Base-by-base conservation (phyloP, 2,329 filamentous ascomycete genomes). In the Penicillium sp. region DNA sequence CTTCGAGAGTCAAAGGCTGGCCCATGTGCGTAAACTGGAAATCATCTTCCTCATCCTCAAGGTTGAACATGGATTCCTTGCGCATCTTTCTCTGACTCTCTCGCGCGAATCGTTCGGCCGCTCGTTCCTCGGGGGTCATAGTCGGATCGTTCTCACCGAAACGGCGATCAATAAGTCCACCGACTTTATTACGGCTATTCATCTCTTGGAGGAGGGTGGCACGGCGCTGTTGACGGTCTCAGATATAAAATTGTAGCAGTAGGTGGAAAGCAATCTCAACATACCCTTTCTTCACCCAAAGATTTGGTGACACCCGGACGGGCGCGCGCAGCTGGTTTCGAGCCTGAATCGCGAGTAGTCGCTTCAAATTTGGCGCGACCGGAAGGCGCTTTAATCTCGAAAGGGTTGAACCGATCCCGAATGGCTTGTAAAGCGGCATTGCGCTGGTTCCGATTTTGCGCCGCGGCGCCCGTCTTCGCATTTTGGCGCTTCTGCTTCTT, bases 341-440 rank as follows among this genome's bases (percentile, higher is more conserved):
- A 79, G 26, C 59, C 60, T 0, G 59, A 62, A 52, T 83, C 82
- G 58, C 83, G 84, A 48, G 81, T 92, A 0, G 89, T 91, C 42
- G 92, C 87, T 41, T 93, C 86, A 60, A 95, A 95, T 66, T 97
- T 97, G 51, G 85, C 85, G 0, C 86, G 88, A 54, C 87, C 82
- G 1, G 86, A 80, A 38, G 87, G 85, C 53, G 88, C 85, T 74
- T 95, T 95, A 70, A 96, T 84, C 69, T 99, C 94, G 74, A 99
- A 99, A 0, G 94, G 94, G 71, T 99, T 99, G 82, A 97, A 97
- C 62, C 92, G 88, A 67, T 97, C 92, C 68, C 94, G 88, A 70
- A 99, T 96, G 52, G 84, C 85, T 63, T 89, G 85, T 57, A 99
- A 80, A 15, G 91, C 89, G 51, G 85, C 86, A 66, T 87, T 84